Conservation (phyloP, 2,329 filamentous ascomycete genomes). For the Chaetomium globosum region DNA sequence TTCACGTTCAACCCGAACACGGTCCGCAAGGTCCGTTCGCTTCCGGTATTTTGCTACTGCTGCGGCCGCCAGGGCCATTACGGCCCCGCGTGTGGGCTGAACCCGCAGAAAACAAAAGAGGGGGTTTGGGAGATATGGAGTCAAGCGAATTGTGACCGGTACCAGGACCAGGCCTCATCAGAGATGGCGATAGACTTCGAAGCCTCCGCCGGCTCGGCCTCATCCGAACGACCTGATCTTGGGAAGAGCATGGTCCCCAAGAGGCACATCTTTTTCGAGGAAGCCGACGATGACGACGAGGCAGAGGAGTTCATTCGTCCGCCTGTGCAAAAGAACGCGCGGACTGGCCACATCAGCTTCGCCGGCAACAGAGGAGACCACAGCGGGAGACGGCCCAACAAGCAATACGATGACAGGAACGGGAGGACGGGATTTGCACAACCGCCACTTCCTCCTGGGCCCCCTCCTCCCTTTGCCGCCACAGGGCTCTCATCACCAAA, state of each 20-base stretch:
- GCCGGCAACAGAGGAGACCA: constrained; percentile 15
- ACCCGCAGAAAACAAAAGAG: constrained; percentile 32
- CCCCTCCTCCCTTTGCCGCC: constrained; percentile 27
- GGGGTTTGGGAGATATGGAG: constrained; percentile 56
- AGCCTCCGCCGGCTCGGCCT: constrained; percentile 9
- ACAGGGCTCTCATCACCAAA: constrained; percentile 14
- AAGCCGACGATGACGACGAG: constrained; percentile 49
- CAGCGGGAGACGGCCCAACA: constrained; percentile 12
- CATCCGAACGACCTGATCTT: constrained; percentile 32
- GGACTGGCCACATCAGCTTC: constrained; percentile 39
- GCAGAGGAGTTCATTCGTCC: constrained; percentile 46
- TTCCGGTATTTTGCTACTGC: constrained; percentile 58
- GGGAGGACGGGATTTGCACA: constrained; percentile 8
- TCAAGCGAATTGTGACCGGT: constrained; percentile 51
- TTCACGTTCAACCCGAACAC: constrained; percentile 49
- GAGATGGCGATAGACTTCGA: constrained; percentile 45
- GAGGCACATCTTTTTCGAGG: constrained; percentile 51
- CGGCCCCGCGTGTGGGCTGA: constrained; percentile 56
- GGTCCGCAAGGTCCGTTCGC: constrained; percentile 52
- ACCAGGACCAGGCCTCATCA: constrained; percentile 51
- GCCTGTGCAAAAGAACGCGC: constrained; percentile 41
- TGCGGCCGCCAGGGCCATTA: constrained; percentile 61
- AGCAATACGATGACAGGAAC: constrained; percentile 21
- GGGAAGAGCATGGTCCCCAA: constrained; percentile 40
- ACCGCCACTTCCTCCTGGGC: constrained; percentile 34